phyloP scores from a whole-genome alignment of 2,329 filamentous ascomycete species.

The Phaeosphaeriaceae sp. region DNA sequence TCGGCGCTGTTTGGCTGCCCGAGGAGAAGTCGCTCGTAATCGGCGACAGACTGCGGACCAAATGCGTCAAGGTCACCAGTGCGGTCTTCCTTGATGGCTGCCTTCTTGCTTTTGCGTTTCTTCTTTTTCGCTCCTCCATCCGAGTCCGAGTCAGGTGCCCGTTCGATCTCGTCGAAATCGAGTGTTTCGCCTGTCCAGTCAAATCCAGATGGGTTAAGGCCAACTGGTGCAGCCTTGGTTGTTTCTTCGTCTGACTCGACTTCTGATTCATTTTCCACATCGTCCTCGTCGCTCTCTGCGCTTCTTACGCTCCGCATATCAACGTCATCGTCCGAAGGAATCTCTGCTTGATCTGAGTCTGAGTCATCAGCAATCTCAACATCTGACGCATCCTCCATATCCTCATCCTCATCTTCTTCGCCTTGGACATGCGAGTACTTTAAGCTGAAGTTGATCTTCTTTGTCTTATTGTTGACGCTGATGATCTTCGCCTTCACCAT shows the following conservation, averaged over 20 bases:
- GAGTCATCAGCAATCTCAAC: conserved; percentile 30
- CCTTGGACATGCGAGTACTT: conserved; percentile 90
- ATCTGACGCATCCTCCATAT: conserved; percentile 47
- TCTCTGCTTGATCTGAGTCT: conserved; percentile 52
- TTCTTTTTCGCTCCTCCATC: conserved; percentile 58
- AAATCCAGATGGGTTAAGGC: conserved; percentile 77
- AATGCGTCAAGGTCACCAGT: conserved; percentile 91
- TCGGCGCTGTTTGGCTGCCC: conserved; percentile 91
- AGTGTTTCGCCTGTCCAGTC: conserved; percentile 79
- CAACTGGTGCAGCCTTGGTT: conserved; percentile 47
- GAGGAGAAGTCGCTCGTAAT: conserved; percentile 92
- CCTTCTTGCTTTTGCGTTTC: conserved; percentile 76
- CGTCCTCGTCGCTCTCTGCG: conserved; percentile 45
- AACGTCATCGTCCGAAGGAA: conserved; percentile 48
- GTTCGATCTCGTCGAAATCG: conserved; percentile 60
- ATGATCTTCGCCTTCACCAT: conserved; percentile 90
- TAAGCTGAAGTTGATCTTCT: conserved; percentile 84
- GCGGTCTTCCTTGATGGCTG: conserved; percentile 81
- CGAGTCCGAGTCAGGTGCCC: conserved; percentile 59
- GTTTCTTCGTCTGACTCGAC: conserved; percentile 32
- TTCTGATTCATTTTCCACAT: conserved; percentile 45
- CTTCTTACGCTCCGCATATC: conserved; percentile 55
- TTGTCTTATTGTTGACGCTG: conserved; percentile 75
- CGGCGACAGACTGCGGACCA: conserved; percentile 86
- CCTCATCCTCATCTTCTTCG: conserved; percentile 49